These are phyloP conservation scores for Citrus glauca DNA, from an alignment of 345 rosid genomes.

Conservation along the genomic window DNA sequence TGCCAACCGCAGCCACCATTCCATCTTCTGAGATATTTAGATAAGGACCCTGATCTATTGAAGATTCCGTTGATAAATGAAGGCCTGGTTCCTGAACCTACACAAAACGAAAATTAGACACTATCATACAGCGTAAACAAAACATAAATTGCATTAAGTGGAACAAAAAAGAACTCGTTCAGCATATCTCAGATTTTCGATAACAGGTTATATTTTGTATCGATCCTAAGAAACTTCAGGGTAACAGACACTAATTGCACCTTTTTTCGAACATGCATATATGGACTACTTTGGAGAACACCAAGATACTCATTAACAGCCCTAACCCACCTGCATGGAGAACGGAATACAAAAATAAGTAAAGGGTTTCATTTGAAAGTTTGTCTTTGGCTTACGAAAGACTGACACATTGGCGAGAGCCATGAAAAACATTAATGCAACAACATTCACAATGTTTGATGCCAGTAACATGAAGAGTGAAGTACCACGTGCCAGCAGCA, in stretches of 20 bases:
- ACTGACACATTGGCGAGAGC: background rate
- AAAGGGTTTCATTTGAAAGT: background rate
- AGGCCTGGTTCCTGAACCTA: conserved; percentile 29
- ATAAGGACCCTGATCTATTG: conserved; percentile 68
- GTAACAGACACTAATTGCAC: conserved; percentile 20
- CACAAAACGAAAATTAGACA: conserved; percentile 6
- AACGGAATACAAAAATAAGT: conserved; percentile 1
- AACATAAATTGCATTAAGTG: background rate
- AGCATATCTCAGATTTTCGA: background rate
- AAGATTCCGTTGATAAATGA: conserved; percentile 32
- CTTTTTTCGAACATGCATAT: conserved; percentile 62
- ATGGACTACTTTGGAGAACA: conserved; percentile 52
- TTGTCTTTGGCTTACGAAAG: background rate
- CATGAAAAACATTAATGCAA: background rate
- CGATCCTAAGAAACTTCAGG: background rate
- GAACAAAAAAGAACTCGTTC: background rate
- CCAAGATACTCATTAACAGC: conserved; percentile 71
- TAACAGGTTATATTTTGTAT: background rate
- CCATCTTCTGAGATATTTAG: conserved; percentile 62
- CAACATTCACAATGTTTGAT: background rate
- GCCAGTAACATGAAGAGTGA: conserved; percentile 7
- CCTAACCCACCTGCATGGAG: conserved; percentile 77
- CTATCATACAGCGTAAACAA: background rate
- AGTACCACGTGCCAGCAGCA: conserved; percentile 63
- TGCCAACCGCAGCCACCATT: conserved; percentile 56